These are phyloP conservation scores for Chlorophyllum brunneum DNA, from an alignment of 768 basidiomycete genomes.

Conservation along the genomic window DNA sequence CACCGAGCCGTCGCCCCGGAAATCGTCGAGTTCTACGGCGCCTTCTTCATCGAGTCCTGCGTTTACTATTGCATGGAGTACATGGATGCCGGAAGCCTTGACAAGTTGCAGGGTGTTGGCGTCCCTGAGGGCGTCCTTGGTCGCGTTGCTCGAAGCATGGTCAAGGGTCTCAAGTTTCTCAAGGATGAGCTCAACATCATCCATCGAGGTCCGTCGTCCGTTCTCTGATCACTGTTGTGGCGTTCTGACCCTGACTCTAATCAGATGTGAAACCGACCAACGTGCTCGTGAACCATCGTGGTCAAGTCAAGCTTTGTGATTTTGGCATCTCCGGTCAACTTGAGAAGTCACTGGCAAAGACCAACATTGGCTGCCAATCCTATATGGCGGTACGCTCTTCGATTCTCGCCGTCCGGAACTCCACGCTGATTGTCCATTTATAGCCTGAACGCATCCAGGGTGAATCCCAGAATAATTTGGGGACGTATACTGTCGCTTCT, in stretches of 20 bases:
- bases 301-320: slow-evolving; percentile 92
- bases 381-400: slow-evolving; percentile 87
- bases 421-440: slow-evolving; percentile 2
- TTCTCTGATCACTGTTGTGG: neutral
- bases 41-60: slow-evolving; percentile 99
- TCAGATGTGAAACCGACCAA: slow-evolving; percentile 93
- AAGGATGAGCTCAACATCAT: slow-evolving; percentile 91
- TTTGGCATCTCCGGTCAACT: slow-evolving; percentile 99
- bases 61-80: slow-evolving; percentile 99
- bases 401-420: neutral
- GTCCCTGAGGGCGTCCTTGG: slow-evolving; percentile 80
- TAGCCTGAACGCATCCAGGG: slow-evolving; percentile 96
- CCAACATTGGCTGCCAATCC: slow-evolving; percentile 97
- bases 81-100: slow-evolving; percentile 98
- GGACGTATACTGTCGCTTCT: slow-evolving; percentile 93
- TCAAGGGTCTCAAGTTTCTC: slow-evolving; percentile 87
- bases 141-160: slow-evolving; percentile 78
- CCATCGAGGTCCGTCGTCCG: slow-evolving; percentile 40
- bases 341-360: slow-evolving; percentile 94
- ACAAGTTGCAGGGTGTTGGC: slow-evolving; percentile 64
- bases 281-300: slow-evolving; percentile 84
- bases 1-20: slow-evolving; percentile 89
- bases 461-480: slow-evolving; percentile 80
- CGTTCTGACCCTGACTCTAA: slow-evolving; percentile 6
- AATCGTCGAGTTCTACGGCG: slow-evolving; percentile 98